Evolutionary conservation across 108 stramenopile genomes (phyloP).

Genomic region (Conticribra guillardii): DNA sequence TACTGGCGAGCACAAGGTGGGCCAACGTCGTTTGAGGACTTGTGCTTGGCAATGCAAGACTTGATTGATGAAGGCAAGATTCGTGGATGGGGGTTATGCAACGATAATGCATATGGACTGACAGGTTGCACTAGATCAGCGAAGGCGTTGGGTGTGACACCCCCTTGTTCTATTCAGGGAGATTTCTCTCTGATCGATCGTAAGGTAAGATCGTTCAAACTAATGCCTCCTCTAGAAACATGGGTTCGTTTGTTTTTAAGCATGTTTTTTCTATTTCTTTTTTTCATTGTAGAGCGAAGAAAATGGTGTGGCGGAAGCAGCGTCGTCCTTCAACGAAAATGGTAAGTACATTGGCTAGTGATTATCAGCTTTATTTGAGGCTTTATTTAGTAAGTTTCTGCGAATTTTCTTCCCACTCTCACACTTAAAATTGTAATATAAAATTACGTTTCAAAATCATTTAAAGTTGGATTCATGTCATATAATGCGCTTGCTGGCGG

Average conservation of each 20-base stretch:
- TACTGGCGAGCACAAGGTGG: slow-evolving; percentile 72
- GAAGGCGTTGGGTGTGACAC: slow-evolving; percentile 75
- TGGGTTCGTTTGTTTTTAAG: no score
- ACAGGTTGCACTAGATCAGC: slow-evolving; percentile 83
- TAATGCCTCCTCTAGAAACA: no score
- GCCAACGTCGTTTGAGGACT: slow-evolving; percentile 84
- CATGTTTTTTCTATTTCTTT: not conserved
- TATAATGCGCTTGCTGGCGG: slow-evolving; percentile 92
- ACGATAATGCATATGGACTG: slow-evolving; percentile 92
- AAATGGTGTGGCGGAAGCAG: slow-evolving; percentile 91
- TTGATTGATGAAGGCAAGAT: slow-evolving; percentile 87
- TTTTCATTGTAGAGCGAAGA: slow-evolving; percentile 76
- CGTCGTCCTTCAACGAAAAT: slow-evolving; percentile 88
- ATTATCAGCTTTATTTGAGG: no score
- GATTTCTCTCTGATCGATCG: slow-evolving; percentile 87
- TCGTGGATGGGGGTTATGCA: slow-evolving; percentile 89
- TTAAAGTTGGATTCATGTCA: slow-evolving; percentile 84
- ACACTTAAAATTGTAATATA: slow-evolving; percentile 1
- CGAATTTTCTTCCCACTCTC: no score
- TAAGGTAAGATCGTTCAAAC: slow-evolving; percentile 42
- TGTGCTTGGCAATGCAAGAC: slow-evolving; percentile 82
- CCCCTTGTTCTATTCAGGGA: slow-evolving; percentile 84
- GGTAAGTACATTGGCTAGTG: no score
- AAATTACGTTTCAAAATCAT: not conserved
- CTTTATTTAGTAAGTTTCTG: no score